Conservation (phyloP, 768 basidiomycete genomes). For the Suillus paluster region DNA sequence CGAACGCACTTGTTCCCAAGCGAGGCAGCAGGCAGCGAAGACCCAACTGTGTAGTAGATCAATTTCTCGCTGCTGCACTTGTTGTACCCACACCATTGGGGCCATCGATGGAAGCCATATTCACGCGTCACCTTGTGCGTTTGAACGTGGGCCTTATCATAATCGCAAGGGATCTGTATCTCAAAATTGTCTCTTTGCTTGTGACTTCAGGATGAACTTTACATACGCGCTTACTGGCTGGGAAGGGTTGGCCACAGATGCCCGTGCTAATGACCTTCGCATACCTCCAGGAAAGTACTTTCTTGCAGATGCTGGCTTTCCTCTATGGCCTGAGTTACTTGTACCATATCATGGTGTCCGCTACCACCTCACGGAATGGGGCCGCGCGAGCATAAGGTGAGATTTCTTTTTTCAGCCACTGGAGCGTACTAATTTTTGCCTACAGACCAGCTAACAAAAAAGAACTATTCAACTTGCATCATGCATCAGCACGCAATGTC, state of each 20-base stretch:
- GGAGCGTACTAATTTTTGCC: too few relatives aligned
- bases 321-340: slow-evolving; percentile 26
- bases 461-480: too few relatives aligned
- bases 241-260: slow-evolving; percentile 23
- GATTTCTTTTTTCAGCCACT: too few relatives aligned
- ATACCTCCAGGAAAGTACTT: slow-evolving; percentile 15
- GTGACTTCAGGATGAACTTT: slow-evolving; percentile 17
- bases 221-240: slow-evolving; percentile 18
- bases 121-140: neutral
- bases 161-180: slow-evolving; percentile 18
- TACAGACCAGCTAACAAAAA: too few relatives aligned
- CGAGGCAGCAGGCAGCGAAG: too few relatives aligned
- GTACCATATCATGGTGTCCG: slow-evolving; percentile 25
- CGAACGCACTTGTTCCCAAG: too few relatives aligned
- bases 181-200: slow-evolving; percentile 19
- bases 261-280: neutral
- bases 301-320: slow-evolving; percentile 18
- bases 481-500: too few relatives aligned
- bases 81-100: slow-evolving; percentile 39
- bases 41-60: too few relatives aligned
- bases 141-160: slow-evolving; percentile 5
- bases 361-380: too few relatives aligned
- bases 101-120: slow-evolving; percentile 35
- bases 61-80: too few relatives aligned
- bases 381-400: too few relatives aligned